phyloP scores from a whole-genome alignment of 495 filamentous ascomycete species.

The Podospora pseudoanserina region DNA sequence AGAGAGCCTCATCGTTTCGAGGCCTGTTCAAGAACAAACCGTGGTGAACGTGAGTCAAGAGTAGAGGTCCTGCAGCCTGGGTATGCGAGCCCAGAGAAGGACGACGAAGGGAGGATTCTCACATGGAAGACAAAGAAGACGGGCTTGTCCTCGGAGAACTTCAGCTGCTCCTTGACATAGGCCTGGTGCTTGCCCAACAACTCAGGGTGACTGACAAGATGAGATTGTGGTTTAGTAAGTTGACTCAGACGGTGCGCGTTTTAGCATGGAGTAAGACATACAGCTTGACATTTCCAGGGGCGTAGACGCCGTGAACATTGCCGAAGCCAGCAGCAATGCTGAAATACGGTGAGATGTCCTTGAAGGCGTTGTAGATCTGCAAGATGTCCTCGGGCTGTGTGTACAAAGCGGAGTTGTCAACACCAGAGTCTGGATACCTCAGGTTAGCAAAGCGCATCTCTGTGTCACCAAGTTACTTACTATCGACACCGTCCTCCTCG shows the following conservation, averaged over 20 bases:
- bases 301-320: conserved; percentile 99
- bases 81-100: no score
- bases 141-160: conserved; percentile 70
- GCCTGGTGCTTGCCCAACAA: conserved; percentile 91
- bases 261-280: neutral
- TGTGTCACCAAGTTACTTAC: neutral
- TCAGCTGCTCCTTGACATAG: conserved; percentile 72
- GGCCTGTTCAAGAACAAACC: no score
- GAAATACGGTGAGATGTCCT: conserved; percentile 86
- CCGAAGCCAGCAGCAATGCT: conserved; percentile 92
- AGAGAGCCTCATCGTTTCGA: no score
- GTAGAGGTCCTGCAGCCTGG: no score
- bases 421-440: conserved; percentile 23
- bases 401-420: conserved; percentile 96
- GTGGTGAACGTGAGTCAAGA: no score
- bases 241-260: no score
- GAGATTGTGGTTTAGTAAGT: no score
- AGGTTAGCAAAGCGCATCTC: neutral
- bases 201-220: conserved; percentile 61
- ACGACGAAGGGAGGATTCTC: no score
- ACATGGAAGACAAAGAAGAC: conserved; percentile 96
- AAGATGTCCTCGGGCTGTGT: conserved; percentile 96
- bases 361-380: conserved; percentile 73
- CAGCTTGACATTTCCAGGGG: conserved; percentile 94
- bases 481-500: conserved; percentile 74